Evolutionary conservation across 352 stramenopile genomes (phyloP), one percentile per base, ranked within the genome.

Genomic region (Phytophthora litchii): DNA sequence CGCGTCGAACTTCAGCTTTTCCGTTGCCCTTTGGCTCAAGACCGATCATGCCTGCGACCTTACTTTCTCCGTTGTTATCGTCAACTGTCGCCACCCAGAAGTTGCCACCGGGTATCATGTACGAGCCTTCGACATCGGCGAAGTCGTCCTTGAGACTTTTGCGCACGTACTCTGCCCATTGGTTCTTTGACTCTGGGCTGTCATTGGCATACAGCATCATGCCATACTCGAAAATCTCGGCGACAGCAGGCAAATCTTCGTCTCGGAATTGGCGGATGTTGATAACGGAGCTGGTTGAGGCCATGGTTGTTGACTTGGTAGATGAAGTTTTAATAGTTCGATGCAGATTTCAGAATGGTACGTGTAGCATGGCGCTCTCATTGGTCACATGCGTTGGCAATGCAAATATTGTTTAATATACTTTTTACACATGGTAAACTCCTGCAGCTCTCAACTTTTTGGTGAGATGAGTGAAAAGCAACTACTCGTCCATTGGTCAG

Each of bases 71-170:
- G 17, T 60, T 64, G 49, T 48, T 46, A 23, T 67, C 45, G 48
- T 67, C 19, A 1, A 70, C 10, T 14, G 55, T 65, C 2, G 64
- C 69, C 9, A 83, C 74, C 74, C 74, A 83, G 56, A 83, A 83
- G 44, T 77, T 75, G 16, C 74, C 74, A 0, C 74, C 74, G 1
- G 57, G 35, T 3, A n/a, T 16, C 8, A 78, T 67, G 65, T 79
- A 83, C 19, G 55, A 65, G 41, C 54, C 44, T 23, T 76, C 20
- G 14, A 80, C 55, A 36, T 79, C 52, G 3, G 54, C 61, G 13
- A 83, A 47, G 46, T 83, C 74, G 13, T 14, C 48, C 41, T 75
- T 55, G 34, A 79, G 50, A n/a, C 56, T 70, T 23, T 68, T 60
- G 29, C 56, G 38, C 25, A 80, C 59, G 46, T 83, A 78, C 19